A percentile compares a stretch with the other conserved stretches of the same genome.
phyloP scores from a whole-genome alignment of 1,139 yeast species.

The Arxiozyma telluris region DNA sequence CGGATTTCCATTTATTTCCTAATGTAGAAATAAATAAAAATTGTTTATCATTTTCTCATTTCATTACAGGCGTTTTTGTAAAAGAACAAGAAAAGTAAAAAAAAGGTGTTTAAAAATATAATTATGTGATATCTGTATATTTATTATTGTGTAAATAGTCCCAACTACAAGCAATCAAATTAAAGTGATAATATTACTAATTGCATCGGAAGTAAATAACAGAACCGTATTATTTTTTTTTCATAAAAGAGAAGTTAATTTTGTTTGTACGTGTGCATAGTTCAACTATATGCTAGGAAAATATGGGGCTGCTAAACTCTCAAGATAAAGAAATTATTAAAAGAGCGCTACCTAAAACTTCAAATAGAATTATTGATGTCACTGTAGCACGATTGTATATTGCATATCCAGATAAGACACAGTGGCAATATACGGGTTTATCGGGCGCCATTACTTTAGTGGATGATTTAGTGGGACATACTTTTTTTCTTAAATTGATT shows the following conservation, averaged over 20 bases:
- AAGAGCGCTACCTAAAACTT: slow-evolving; percentile 77
- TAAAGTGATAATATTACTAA: background rate
- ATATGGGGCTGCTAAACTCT: slow-evolving; percentile 54
- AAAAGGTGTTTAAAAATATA: background rate
- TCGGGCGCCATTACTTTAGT: slow-evolving; percentile 81
- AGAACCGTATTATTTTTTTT: background rate
- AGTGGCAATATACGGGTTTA: slow-evolving; percentile 84
- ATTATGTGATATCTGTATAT: background rate
- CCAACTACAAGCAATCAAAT: too few species aligned
- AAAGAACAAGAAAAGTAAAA: too few species aligned
- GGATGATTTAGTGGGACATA: slow-evolving; percentile 90
- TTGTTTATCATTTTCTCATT: background rate
- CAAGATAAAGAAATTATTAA: slow-evolving; percentile 82
- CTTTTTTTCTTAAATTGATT: slow-evolving; percentile 80
- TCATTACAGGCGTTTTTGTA: background rate
- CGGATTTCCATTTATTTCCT: background rate
- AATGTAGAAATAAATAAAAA: background rate
- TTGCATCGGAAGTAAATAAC: background rate
- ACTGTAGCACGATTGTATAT: slow-evolving; percentile 83
- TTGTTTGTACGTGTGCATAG: background rate
- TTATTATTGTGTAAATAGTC: too few species aligned
- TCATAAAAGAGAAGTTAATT: background rate
- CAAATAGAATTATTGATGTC: slow-evolving; percentile 83
- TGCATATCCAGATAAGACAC: slow-evolving; percentile 73
- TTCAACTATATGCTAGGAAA: background rate